phyloP scores from a whole-genome alignment of 768 basidiomycete species.

The Clitopilus hobsonii region DNA sequence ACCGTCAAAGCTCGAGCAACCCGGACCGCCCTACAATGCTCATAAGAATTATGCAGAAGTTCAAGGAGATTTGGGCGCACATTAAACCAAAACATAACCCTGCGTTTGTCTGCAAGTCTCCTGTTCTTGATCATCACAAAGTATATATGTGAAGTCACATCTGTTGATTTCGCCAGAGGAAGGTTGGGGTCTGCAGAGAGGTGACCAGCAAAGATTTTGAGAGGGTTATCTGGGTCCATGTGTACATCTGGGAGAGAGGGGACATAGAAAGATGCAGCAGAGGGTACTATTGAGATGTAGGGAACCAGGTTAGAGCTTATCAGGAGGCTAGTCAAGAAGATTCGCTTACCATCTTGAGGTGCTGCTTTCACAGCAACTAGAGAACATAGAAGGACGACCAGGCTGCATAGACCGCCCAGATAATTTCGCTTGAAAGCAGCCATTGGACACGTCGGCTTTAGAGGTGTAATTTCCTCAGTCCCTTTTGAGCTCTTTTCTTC shows the following conservation, averaged over 20 bases:
- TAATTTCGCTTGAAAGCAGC: slow-evolving; percentile 9
- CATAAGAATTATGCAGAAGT: background rate
- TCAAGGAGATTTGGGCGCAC: slow-evolving; percentile 41
- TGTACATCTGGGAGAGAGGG: slow-evolving; percentile 70
- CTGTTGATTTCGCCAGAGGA: slow-evolving; percentile 41
- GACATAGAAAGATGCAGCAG: slow-evolving; percentile 84
- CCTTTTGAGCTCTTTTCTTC: background rate
- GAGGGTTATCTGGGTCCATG: slow-evolving; percentile 61
- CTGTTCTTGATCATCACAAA: slow-evolving; percentile 90
- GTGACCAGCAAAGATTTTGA: slow-evolving; percentile 85
- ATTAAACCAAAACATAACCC: slow-evolving; percentile 97
- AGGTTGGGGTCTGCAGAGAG: slow-evolving; percentile 72
- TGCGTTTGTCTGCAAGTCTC: slow-evolving; percentile 81
- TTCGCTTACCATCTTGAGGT: slow-evolving; percentile 37
- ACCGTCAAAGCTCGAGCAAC: slow-evolving; percentile 96
- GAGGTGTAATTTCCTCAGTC: background rate
- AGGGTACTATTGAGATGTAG: slow-evolving; percentile 47
- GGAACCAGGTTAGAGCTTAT: background rate
- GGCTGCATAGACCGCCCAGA: slow-evolving; percentile 9
- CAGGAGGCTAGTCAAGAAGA: background rate
- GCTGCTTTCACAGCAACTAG: slow-evolving; percentile 16
- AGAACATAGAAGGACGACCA: slow-evolving; percentile 9
- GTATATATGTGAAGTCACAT: slow-evolving; percentile 74
- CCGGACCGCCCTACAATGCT: slow-evolving; percentile 77
- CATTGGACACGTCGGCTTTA: slow-evolving; percentile 1